Evolutionary conservation across 2,329 filamentous ascomycete species (phyloP), one percentile per base, ranked within the genome.

Genomic region (Ceratocystis diversiconidia): DNA sequence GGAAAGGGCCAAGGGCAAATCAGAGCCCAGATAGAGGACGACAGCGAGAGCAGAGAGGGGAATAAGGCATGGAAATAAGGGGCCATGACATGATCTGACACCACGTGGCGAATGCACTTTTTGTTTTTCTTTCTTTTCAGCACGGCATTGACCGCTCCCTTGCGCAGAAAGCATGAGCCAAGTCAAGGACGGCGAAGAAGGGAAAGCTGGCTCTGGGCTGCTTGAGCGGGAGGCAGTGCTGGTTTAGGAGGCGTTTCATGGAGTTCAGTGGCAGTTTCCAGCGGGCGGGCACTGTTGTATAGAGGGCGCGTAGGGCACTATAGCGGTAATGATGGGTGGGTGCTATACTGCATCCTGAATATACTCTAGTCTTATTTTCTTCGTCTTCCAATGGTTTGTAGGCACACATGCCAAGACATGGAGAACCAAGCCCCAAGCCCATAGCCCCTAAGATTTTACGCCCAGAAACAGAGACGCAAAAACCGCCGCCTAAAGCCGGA

Each of bases 101-200:
- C 52, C 52, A 57, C 52, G 52, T 57, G 52, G 52, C 52, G 52
- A 22, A 57, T 57, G 52, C 52, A n/a, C 12, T 41, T 41, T 41
- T 36, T 41, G 7, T 12, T 12, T 36, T 36, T 36, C 32, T 36
- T 36, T 41, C 36, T 57, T 57, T 57, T 57, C 52, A 57, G 52
- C 22, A 57, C 52, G 52, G 52, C 52, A 57, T 57, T 57, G 52
- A 15, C 52, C 28, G 25, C 52, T 32, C 52, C 52, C 52, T 57
- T 57, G 52, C 52, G 22, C 52, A 57, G 25, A 28, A 32, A 57
- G 15, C 52, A 57, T n/a, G 12, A 25, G 48, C 48, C 48, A 50
- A 50, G 48, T 19, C 48, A 6, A 8, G 36, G 10, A 41, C 36
- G 1, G 22, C 8, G 48, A 50, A 50, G 48, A 28, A 12, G 52